Conservation (phyloP, 2,329 filamentous ascomycete species). For the Endothia cerciana region DNA sequence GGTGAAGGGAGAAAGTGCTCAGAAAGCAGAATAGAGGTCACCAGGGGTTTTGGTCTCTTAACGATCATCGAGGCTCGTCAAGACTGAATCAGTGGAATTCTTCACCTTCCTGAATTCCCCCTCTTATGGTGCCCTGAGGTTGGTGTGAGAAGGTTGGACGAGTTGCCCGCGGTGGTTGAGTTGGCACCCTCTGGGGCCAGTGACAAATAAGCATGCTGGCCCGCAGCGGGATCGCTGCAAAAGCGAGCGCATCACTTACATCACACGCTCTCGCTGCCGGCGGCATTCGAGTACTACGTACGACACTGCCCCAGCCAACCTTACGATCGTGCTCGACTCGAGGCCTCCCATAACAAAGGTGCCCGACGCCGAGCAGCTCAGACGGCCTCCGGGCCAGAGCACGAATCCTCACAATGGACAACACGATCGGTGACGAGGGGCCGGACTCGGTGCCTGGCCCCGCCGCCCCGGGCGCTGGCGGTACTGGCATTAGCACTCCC, state of each 20-base stretch:
- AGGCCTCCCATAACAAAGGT: background rate
- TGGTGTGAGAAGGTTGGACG: too few relatives aligned
- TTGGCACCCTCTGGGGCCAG: background rate
- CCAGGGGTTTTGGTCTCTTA: too few relatives aligned
- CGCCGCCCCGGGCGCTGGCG: slow-evolving; percentile 16
- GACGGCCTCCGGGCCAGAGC: slow-evolving; percentile 5
- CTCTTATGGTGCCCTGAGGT: too few relatives aligned
- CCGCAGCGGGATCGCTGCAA: background rate
- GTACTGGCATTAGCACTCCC: slow-evolving; percentile 3
- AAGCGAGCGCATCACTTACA: background rate
- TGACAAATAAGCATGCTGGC: background rate
- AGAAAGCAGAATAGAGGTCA: too few relatives aligned
- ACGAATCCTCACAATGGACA: slow-evolving; percentile 20
- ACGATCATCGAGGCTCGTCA: too few relatives aligned
- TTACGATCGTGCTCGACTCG: background rate
- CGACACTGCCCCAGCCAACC: background rate
- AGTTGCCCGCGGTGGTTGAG: too few relatives aligned
- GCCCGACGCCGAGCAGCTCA: background rate
- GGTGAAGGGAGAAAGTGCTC: too few relatives aligned
- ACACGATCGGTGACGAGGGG: slow-evolving; percentile 25
- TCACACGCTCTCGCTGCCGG: background rate
- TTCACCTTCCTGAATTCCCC: too few relatives aligned
- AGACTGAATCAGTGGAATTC: too few relatives aligned
- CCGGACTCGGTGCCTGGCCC: slow-evolving; percentile 27
- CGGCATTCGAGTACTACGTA: background rate